phyloP scores from a whole-genome alignment of 352 stramenopile genomes.

The Ophiocytium majus region DNA sequence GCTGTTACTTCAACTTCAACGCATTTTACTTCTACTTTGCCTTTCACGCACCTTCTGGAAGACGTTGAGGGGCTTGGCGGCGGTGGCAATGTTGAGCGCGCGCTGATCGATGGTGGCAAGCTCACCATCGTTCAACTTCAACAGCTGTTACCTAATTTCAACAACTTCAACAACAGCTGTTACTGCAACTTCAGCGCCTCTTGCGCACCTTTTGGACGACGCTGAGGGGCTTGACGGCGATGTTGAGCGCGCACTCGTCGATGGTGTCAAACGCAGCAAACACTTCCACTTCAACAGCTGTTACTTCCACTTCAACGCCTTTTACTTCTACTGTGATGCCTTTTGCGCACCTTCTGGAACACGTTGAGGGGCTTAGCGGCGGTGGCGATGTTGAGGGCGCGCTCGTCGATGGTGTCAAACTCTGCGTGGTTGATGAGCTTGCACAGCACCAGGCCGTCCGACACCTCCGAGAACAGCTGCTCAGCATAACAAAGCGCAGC shows the following conservation, averaged over 20 bases:
- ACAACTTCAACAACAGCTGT: not conserved
- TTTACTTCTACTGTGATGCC: too few relatives aligned
- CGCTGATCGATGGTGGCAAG: slow-evolving; percentile 84
- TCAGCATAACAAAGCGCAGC: not conserved
- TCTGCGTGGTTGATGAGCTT: slow-evolving; percentile 84
- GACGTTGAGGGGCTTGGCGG: slow-evolving; percentile 35
- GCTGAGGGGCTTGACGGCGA: slow-evolving; percentile 23
- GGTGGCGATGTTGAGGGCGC: slow-evolving; percentile 70
- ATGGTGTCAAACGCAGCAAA: slow-evolving; percentile 79
- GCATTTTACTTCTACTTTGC: not conserved
- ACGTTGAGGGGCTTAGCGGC: slow-evolving; percentile 35
- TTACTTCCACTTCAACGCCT: not conserved
- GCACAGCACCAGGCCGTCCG: slow-evolving; percentile 77
- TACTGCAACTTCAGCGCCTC: not conserved
- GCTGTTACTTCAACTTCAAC: not conserved
- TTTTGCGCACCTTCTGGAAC: slow-evolving; percentile 41
- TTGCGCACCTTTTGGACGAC: slow-evolving; percentile 39
- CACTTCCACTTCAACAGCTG: not conserved
- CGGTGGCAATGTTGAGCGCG: slow-evolving; percentile 69
- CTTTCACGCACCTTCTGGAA: slow-evolving; percentile 41
- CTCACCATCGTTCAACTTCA: slow-evolving; percentile 72
- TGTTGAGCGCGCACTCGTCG: slow-evolving; percentile 77
- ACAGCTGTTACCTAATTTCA: not conserved
- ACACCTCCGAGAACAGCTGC: slow-evolving; percentile 71
- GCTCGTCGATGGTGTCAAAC: slow-evolving; percentile 83